Percentiles rank a stretch among this genome's conserved stretches.
Evolutionary conservation across 441 rosid species (phyloP).

Genomic region (Pelargonium cotyledonis): DNA sequence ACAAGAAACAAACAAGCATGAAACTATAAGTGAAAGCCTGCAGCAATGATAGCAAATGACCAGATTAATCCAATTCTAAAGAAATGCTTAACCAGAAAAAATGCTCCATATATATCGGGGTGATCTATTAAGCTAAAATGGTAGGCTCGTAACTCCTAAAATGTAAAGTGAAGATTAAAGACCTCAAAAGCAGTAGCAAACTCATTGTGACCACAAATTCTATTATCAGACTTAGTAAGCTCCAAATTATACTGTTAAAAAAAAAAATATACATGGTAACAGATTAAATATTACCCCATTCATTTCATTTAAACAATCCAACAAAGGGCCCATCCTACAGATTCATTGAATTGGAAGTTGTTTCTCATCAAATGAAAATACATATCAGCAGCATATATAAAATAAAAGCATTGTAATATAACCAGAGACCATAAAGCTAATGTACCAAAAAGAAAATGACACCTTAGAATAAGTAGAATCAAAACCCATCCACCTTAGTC

Average conservation of each 20-base stretch:
- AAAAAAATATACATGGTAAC: too few species aligned
- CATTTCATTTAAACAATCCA: too few species aligned
- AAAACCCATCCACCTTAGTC: too few species aligned
- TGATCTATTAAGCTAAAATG: background rate
- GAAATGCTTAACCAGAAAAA: background rate
- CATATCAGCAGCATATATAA: too few species aligned
- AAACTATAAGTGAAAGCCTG: background rate
- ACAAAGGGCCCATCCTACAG: too few species aligned
- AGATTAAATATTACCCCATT: too few species aligned
- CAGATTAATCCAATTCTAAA: background rate
- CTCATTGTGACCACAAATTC: background rate
- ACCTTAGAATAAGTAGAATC: too few species aligned
- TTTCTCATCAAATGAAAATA: too few species aligned
- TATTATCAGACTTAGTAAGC: background rate
- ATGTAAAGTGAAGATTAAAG: background rate
- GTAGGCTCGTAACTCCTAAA: background rate
- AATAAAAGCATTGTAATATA: too few species aligned
- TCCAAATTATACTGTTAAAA: background rate
- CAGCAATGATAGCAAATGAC: background rate
- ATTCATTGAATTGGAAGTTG: too few species aligned
- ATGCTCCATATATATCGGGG: background rate
- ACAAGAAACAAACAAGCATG: constrained; percentile 3
- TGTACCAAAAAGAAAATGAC: too few species aligned
- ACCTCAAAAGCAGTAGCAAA: background rate
- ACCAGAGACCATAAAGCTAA: too few species aligned